Conservation (phyloP, 768 basidiomycete genomes). For the Mycena metata region DNA sequence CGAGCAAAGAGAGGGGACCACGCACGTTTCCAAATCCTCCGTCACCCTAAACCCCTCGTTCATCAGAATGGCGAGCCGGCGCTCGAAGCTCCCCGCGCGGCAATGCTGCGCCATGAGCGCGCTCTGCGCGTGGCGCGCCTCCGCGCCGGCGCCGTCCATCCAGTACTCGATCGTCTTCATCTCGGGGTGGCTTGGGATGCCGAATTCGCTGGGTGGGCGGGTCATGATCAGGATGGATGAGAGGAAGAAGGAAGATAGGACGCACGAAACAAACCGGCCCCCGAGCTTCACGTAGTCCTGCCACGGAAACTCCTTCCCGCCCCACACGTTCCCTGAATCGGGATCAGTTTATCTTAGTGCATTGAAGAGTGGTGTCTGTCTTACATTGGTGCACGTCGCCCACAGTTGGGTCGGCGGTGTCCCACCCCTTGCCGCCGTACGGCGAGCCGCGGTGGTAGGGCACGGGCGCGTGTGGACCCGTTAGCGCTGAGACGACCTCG, state of each 20-base stretch:
- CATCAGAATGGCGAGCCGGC: slow-evolving; percentile 69
- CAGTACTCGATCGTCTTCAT: slow-evolving; percentile 70
- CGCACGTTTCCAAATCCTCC: slow-evolving; percentile 61
- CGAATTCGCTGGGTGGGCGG: slow-evolving; percentile 63
- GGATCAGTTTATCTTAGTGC: no score
- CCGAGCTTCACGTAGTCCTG: slow-evolving; percentile 72
- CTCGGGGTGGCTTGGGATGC: slow-evolving; percentile 72
- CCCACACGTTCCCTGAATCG: slow-evolving; percentile 66
- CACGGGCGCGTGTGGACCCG: slow-evolving; percentile 56
- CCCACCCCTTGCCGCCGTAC: slow-evolving; percentile 82
- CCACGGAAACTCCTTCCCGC: slow-evolving; percentile 70
- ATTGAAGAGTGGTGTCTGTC: no score
- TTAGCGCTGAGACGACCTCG: slow-evolving; percentile 60
- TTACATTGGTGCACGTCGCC: slow-evolving; percentile 89
- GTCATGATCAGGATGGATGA: neutral
- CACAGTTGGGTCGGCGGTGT: slow-evolving; percentile 77
- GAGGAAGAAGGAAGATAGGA: slow-evolving; percentile 1
- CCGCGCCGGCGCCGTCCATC: slow-evolving; percentile 59
- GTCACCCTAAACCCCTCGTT: slow-evolving; percentile 69
- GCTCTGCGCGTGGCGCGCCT: slow-evolving; percentile 69
- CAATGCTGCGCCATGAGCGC: slow-evolving; percentile 71
- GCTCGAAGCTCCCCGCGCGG: slow-evolving; percentile 67
- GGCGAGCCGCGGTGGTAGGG: slow-evolving; percentile 89
- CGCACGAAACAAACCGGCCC: slow-evolving; percentile 73
- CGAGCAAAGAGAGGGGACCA: slow-evolving; percentile 23